A percentile compares a stretch with the other conserved stretches of the same genome.
phyloP scores from a whole-genome alignment of 2,329 filamentous ascomycete genomes.

The Chrysoporthe austroafricana region DNA sequence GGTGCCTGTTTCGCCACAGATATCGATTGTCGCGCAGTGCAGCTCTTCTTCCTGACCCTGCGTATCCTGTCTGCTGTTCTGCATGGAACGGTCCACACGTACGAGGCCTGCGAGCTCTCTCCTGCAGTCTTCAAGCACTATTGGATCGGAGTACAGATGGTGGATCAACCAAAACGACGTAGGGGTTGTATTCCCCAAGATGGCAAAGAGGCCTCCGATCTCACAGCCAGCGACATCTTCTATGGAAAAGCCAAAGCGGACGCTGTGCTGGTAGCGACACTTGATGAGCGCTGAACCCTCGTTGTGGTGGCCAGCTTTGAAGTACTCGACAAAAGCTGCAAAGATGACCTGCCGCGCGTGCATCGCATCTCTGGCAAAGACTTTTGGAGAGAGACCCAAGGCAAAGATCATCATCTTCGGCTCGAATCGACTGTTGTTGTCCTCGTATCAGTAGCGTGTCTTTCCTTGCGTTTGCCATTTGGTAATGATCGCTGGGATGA shows the following conservation, averaged over 20 bases:
- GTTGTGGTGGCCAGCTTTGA: constrained; percentile 7
- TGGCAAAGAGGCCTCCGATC: constrained; percentile 40
- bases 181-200: constrained; percentile 38
- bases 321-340: constrained; percentile 5
- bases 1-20: too few species aligned
- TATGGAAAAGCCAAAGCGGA: constrained; percentile 34
- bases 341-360: too few species aligned
- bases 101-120: too few species aligned
- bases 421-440: constrained; percentile 15
- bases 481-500: too few species aligned
- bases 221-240: constrained; percentile 43
- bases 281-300: constrained; percentile 20
- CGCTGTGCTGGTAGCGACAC: constrained; percentile 31
- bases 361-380: constrained; percentile 11
- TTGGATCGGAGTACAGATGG: too few species aligned
- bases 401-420: constrained; percentile 17
- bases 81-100: constrained; percentile 29
- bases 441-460: too few species aligned
- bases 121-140: too few species aligned
- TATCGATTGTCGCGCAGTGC: constrained; percentile 30
- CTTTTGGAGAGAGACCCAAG: constrained; percentile 14
- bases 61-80: constrained; percentile 32
- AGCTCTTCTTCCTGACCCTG: neutral
- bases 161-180: too few species aligned
- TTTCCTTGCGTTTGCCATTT: too few species aligned